These are phyloP conservation scores for Elaeagnus macrophylla DNA, from an alignment of 306 rosid genomes.

Conservation along the genomic window DNA sequence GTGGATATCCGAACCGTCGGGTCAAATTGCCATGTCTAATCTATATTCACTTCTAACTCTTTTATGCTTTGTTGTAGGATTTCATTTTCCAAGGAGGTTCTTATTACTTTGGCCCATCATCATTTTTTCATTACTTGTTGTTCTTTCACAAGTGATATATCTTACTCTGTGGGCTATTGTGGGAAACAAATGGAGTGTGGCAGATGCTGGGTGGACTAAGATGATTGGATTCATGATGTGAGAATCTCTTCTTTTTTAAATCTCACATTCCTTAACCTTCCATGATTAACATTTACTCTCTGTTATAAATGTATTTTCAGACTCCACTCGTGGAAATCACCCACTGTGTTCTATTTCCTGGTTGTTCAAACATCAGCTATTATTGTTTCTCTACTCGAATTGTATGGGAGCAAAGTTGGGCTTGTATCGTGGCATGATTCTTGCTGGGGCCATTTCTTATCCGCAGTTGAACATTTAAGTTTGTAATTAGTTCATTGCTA, in stretches of 20 bases:
- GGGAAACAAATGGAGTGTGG: slow-evolving; percentile 41
- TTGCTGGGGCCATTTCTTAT: slow-evolving; percentile 49
- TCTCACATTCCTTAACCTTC: neutral
- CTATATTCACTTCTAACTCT: slow-evolving; percentile 12
- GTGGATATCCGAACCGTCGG: no score
- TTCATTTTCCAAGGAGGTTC: slow-evolving; percentile 45
- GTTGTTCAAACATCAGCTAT: slow-evolving; percentile 57
- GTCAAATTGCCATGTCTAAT: no score
- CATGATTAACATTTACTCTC: slow-evolving; percentile 19
- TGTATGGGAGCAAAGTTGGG: slow-evolving; percentile 49
- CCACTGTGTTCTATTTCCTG: slow-evolving; percentile 58
- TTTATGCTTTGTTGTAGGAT: slow-evolving; percentile 44
- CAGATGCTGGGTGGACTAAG: slow-evolving; percentile 74
- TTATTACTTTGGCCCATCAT: slow-evolving; percentile 63
- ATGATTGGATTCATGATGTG: slow-evolving; percentile 82
- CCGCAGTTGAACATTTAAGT: slow-evolving; percentile 62
- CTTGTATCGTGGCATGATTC: slow-evolving; percentile 48
- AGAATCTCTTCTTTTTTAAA: slow-evolving; percentile 24
- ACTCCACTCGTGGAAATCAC: slow-evolving; percentile 71
- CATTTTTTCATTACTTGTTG: slow-evolving; percentile 53
- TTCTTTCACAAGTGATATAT: slow-evolving; percentile 60
- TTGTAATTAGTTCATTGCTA: slow-evolving; percentile 39
- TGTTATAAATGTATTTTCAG: slow-evolving; percentile 49
- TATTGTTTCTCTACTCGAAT: slow-evolving; percentile 59
- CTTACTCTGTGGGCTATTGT: slow-evolving; percentile 53